Evolutionary conservation across 78 protist genomes (phyloP).

Genomic region (Parvularia atlantis): DNA sequence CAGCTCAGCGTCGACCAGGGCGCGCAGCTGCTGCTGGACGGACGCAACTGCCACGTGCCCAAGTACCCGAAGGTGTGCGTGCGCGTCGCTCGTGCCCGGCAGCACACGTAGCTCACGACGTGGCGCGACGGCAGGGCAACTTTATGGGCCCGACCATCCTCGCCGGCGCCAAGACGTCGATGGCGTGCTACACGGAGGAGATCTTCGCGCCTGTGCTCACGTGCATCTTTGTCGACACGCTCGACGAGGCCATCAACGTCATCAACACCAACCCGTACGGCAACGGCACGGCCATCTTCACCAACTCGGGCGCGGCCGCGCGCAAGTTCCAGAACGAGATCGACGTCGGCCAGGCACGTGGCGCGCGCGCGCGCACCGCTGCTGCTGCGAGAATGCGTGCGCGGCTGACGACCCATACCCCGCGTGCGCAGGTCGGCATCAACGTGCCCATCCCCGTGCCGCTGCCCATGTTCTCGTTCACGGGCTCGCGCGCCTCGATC

Average conservation of each 20-base stretch:
- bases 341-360: slow-evolving; percentile 72
- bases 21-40: slow-evolving; percentile 73
- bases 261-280: slow-evolving; percentile 94
- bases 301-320: slow-evolving; percentile 84
- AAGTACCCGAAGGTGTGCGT: no score
- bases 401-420: no score
- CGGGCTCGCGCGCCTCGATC: slow-evolving; percentile 82
- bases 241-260: slow-evolving; percentile 90
- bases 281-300: slow-evolving; percentile 97
- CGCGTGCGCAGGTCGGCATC: slow-evolving; percentile 81
- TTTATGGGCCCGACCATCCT: slow-evolving; percentile 88
- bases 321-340: slow-evolving; percentile 78
- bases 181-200: slow-evolving; percentile 78
- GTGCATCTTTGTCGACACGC: slow-evolving; percentile 57
- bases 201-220: slow-evolving; percentile 92
- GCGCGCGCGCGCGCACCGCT: no score
- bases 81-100: no score
- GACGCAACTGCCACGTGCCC: slow-evolving; percentile 59
- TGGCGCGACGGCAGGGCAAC: no score
- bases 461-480: slow-evolving; percentile 91
- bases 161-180: slow-evolving; percentile 33
- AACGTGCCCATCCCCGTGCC: slow-evolving; percentile 97
- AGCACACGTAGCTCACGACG: no score
- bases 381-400: no score
- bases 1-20: slow-evolving; percentile 66